Conservation (phyloP, 371 early-diverging fungal genomes). For the Mortierella sp. region DNA sequence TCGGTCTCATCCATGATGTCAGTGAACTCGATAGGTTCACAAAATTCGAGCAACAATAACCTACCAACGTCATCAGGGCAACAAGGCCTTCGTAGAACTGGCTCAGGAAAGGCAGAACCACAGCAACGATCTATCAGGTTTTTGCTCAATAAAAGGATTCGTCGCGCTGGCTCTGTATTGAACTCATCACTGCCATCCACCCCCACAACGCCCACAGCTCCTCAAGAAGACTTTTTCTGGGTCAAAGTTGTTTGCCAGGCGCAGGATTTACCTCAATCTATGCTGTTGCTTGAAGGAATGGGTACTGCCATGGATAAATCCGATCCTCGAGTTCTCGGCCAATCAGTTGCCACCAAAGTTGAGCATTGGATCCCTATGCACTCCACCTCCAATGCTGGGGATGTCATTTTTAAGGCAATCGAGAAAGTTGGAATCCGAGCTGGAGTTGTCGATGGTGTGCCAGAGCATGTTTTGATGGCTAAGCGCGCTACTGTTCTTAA, state of each 20-base stretch:
- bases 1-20: constrained; percentile 58
- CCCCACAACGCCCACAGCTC: constrained; percentile 38
- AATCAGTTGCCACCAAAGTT: constrained; percentile 47
- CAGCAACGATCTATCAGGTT: constrained; percentile 62
- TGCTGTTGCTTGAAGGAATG: constrained; percentile 53
- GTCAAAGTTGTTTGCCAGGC: constrained; percentile 55
- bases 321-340: constrained; percentile 31
- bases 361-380: constrained; percentile 56
- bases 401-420: constrained; percentile 43
- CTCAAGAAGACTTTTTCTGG: constrained; percentile 55
- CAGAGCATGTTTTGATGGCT: constrained; percentile 41
- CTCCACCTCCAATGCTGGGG: constrained; percentile 51
- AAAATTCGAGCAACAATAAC: constrained; percentile 18
- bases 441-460: constrained; percentile 55
- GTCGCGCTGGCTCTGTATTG: constrained; percentile 31
- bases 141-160: constrained; percentile 68
- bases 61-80: not conserved
- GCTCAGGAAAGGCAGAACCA: constrained; percentile 30
- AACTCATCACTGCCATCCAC: constrained; percentile 24
- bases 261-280: constrained; percentile 50
- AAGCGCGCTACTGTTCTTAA: constrained; percentile 35
- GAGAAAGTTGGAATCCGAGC: constrained; percentile 48
- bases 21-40: constrained; percentile 32
- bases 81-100: constrained; percentile 28
- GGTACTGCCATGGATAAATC: constrained; percentile 37